Conservation (phyloP, 805 yeast species). For the Wickerhamiella domercqiae region DNA sequence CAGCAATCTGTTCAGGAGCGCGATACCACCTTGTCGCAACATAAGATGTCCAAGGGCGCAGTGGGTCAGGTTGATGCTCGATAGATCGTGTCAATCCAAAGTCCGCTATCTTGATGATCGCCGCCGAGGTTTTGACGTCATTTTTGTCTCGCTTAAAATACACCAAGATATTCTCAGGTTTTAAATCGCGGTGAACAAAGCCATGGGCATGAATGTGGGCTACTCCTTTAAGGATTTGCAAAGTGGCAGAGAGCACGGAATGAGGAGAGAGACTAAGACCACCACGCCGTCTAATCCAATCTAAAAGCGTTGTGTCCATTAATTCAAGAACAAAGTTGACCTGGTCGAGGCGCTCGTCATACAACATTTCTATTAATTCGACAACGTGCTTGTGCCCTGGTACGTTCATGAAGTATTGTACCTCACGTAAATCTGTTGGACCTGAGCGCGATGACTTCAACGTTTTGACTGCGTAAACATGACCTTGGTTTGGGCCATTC, state of each 20-base stretch:
- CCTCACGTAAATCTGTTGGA: conserved; percentile 34
- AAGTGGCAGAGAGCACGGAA: conserved; percentile 34
- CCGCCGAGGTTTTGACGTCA: conserved; percentile 12
- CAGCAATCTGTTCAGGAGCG: conserved; percentile 66
- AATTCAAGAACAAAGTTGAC: conserved; percentile 80
- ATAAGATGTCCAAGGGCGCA: conserved; percentile 54
- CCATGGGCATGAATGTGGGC: conserved; percentile 61
- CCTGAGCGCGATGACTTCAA: conserved; percentile 48
- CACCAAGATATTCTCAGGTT: conserved; percentile 82
- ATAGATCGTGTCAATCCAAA: conserved; percentile 78
- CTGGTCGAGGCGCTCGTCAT: conserved; percentile 43
- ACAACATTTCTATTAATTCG: conserved; percentile 62
- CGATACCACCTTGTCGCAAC: conserved; percentile 96
- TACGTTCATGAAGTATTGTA: conserved; percentile 29
- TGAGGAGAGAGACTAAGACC: conserved; percentile 37
- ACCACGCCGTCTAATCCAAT: conserved; percentile 52
- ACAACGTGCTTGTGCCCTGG: conserved; percentile 60
- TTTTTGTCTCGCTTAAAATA: conserved; percentile 40
- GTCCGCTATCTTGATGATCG: conserved; percentile 77
- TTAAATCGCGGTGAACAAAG: conserved; percentile 77
- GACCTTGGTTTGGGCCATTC: too few relatives aligned
- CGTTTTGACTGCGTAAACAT: conserved; percentile 74
- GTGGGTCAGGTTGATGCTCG: conserved; percentile 28
- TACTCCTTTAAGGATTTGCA: conserved; percentile 62
- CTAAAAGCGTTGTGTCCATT: conserved; percentile 68